Evolutionary conservation across 192 early-diverging fungal species (phyloP).

Genomic region (Geranomyces michiganensis): DNA sequence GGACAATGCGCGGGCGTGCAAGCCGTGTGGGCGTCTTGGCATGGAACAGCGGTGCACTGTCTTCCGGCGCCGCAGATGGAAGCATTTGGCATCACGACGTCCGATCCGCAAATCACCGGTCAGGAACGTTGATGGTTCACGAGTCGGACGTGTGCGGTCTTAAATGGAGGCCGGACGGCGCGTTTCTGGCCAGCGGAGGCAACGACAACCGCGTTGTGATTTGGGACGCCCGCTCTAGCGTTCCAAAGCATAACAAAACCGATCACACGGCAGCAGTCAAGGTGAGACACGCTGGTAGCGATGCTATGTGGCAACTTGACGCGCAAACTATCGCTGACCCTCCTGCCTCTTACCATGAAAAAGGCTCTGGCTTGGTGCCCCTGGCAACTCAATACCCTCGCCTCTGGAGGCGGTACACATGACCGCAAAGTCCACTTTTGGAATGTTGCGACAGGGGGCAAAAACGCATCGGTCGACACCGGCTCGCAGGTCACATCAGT

Average conservation of each 20-base stretch:
- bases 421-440: conserved; percentile 61
- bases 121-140: conserved; percentile 72
- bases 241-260: conserved; percentile 52
- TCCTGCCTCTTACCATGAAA: conserved; percentile 19
- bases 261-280: conserved; percentile 64
- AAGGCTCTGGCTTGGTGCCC: conserved; percentile 95
- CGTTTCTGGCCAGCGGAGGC: conserved; percentile 55
- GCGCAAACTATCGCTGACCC: neutral
- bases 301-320: neutral
- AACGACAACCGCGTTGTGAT: conserved; percentile 65
- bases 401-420: conserved; percentile 59
- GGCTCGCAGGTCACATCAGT: conserved; percentile 64
- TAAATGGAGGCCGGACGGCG: conserved; percentile 56
- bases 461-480: conserved; percentile 48
- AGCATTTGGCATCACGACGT: conserved; percentile 96
- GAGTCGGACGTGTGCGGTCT: conserved; percentile 61
- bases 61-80: conserved; percentile 86
- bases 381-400: conserved; percentile 57
- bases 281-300: conserved; percentile 31
- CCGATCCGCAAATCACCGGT: conserved; percentile 81
- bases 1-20: conserved; percentile 82
- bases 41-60: conserved; percentile 83
- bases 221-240: conserved; percentile 54
- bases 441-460: conserved; percentile 51
- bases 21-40: conserved; percentile 81